Base-by-base conservation (phyloP, 2,329 filamentous ascomycete genomes). In the Mariannaea sp. region DNA sequence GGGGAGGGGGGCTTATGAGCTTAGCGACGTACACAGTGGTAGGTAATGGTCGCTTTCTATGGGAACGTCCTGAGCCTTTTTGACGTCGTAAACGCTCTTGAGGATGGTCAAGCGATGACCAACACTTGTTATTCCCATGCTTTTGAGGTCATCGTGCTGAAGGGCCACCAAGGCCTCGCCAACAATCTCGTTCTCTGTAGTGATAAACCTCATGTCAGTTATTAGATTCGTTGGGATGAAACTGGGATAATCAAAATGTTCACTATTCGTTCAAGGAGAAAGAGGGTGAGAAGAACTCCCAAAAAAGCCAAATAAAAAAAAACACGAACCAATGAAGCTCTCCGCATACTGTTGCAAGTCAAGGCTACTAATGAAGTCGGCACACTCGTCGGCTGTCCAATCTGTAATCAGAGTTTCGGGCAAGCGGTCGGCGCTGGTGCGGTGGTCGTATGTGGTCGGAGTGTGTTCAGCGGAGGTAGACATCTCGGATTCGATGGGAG, bases 21-120 rank as follows among this genome's bases (percentile, higher is more conserved):
- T 49, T 27, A 40, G 49, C 39, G 54, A 64, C 65, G 22, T 86
- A 96, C 92, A 94, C 44, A 94, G 79, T 30, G 94, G 94, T 45
- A 97, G 83, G 71, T 97, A 99, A 72, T 97, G 90, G 66, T 97
- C 93, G 57, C 88, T 87, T 69, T 97, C 93, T 65, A 97, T 83
- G 13, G 90, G 88, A 55, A 97, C 84, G 65, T 96, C 92, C 68
- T 97, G 92, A 60, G 91, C 91, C 71, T 93, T 88, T 77, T 99
- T 99, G 68, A 94, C 87, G 68, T 97, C 92, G 75, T 97, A 97
- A 49, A 97, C 92, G 66, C 87, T 92, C 76, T 97, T 97, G 53
- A 99, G 81, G 53, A 99, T 95, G 17, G 92, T 96, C 65, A 99
- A 80, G 55, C 94, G 87, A 75, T 99, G 94, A 33, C 94, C 94